Evolutionary conservation across 1,139 yeast species (phyloP), one percentile per base, ranked within the genome.

Genomic region (Meyerozyma smithsonii): DNA sequence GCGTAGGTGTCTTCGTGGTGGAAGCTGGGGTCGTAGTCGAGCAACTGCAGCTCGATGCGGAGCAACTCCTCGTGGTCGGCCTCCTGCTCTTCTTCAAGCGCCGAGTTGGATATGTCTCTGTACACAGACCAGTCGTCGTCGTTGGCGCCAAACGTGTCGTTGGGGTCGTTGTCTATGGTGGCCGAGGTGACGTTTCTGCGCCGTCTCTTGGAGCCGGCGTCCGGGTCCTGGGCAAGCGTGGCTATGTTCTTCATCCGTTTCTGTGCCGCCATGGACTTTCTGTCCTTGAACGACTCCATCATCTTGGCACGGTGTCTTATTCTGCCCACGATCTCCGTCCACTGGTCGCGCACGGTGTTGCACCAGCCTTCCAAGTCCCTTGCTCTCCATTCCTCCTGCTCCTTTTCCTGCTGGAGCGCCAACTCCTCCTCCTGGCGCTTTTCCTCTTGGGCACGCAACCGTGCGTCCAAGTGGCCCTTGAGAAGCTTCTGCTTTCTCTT

Each of bases 101-200:
- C 81, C 11, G 74, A 82, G 46, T 79, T 81, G 16, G 89, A 79
- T 39, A 89, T 84, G 52, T 88, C 95, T 51, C 95, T 75, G 58
- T 92, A 92, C 17, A 89, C 81, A 32, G 85, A 78, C 97, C 97
- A 92, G 59, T 92, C 98, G 41, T 86, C 96, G 56, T 92, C 98
- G 54, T 89, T 84, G 4, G 97, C 92, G 44, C 97, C 97, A 62
- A 92, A 92, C 0, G 90, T 88, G 61, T 90, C 97, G 54, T 83
- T 89, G 10, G 95, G 95, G 57, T 88, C 96, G 54, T 86, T 88
- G 54, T 87, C 96, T 35, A 85, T 84, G 1, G 89, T 79, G 0
- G 81, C 74, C 5, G 63, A 72, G 4, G 19, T 14, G 10, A 4
- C 21, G 41, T 72, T 75, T 48, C 84, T 71, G 44, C 79, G 74